Base-by-base conservation (phyloP, 805 yeast species). In the Cyberlindnera japonica region DNA sequence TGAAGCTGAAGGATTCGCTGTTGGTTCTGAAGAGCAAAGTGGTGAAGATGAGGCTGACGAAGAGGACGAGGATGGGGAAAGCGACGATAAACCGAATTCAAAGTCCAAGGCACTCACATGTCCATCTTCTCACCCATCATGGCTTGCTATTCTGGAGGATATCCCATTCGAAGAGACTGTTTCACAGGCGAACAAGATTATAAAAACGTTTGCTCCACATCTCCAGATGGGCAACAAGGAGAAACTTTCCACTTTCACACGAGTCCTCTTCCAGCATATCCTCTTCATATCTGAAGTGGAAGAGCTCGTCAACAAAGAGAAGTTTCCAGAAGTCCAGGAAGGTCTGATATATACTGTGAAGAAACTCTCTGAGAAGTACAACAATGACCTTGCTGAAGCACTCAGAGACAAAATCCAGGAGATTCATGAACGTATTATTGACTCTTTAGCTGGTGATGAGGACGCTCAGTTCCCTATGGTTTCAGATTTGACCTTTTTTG, bases 181-280 rank as follows among this genome's bases (percentile, higher is more conserved):
- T 15, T 58, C 62, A 3, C 62, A 72, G 20, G 68, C 86, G 20
- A 72, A 74, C 37, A 71, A 73, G 41, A 72, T 89, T 30, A 63
- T 85, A 41, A 71, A 71, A 37, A 57, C 68, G 0, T 79, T 81
- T 61, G 87, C 84, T 47, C 95, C 97, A 12, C 78, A 81, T 47
- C 68, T 85, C 38, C 88, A 85, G 3, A 75, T 70, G 40, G 97
- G 95, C 3, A 89, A 91, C 60, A 88, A 86, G 56, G 84, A 79
- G 44, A 81, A 75, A 53, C 63, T 85, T 49, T 84, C 81, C 18
- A 56, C 50, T 3, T 83, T 90, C 54, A 73, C 84, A 1, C 70
- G 74, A 3, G 74, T 85, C 9, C 50, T 89, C 12, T 68, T 85
- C 45, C 75, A 80, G 48, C 88, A 85, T 53, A 63, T 77, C 10